Evolutionary conservation across 1,284 basidiomycete genomes (phyloP).

Genomic region (Anthracocystis panici-leucophaei): DNA sequence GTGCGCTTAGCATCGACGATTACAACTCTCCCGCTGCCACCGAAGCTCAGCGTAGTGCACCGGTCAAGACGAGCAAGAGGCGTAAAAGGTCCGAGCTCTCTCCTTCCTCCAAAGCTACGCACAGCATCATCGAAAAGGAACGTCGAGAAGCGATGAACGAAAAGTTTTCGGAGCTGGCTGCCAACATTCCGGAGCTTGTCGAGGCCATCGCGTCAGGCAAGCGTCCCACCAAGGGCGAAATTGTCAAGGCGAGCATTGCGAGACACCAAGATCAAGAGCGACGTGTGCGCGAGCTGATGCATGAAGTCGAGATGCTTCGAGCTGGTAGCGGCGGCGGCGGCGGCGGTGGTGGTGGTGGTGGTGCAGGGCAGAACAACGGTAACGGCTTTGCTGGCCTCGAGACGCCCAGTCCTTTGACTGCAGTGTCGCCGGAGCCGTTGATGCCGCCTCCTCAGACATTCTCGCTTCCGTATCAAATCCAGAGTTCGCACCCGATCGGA

Average conservation of each 20-base stretch:
- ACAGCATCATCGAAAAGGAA: conserved; percentile 55
- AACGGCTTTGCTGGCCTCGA: conserved; percentile 14
- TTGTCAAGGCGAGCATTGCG: conserved; percentile 50
- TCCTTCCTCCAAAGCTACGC: conserved; percentile 46
- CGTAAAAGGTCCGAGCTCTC: conserved; percentile 48
- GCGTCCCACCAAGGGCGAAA: conserved; percentile 52
- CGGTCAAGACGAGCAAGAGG: conserved; percentile 37
- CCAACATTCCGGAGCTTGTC: conserved; percentile 45
- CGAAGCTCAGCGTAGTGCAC: conserved; percentile 4
- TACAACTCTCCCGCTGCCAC: conserved; percentile 10
- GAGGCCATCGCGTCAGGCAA: conserved; percentile 41
- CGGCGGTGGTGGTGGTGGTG: too few relatives aligned
- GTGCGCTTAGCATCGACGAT: conserved; percentile 24
- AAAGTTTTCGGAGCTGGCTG: conserved; percentile 47
- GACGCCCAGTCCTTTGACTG: conserved; percentile 11
- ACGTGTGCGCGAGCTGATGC: conserved; percentile 34
- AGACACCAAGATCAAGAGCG: conserved; percentile 49
- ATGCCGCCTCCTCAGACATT: conserved; percentile 14
- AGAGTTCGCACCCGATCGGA: conserved; percentile 37
- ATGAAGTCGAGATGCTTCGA: conserved; percentile 40
- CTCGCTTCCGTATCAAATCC: conserved; percentile 37
- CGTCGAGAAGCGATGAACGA: conserved; percentile 54
- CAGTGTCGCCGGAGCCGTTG: conserved; percentile 15
- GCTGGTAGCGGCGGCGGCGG: conserved; percentile 4
- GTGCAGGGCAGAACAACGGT: background rate